Base-by-base conservation (phyloP, 768 basidiomycete species). In the Mycena maculata region DNA sequence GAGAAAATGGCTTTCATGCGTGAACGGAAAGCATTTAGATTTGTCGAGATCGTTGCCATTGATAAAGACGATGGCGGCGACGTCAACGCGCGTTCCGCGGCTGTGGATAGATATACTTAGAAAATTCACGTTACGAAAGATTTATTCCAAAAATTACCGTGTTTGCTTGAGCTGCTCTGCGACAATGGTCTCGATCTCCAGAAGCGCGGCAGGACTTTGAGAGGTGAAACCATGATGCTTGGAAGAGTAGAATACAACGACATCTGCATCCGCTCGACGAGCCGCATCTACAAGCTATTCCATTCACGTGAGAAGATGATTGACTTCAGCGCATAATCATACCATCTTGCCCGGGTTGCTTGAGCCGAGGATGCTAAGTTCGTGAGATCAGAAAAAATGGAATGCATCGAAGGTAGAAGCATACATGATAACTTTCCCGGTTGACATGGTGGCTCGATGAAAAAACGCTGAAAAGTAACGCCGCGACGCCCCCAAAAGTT, bases 221-320 rank as follows among this genome's bases (percentile, higher is more conserved):
- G 23, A 49, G 28, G 48, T 49, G 18, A 44, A 44, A 18, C 42
- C 42, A 18, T 44, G 18, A 44, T 44, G 7, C 42, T 44, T 30
- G 48, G 48, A 30, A 30, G 48, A 49, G 48, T 49, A 49, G 15
- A 49, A 23, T 49, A 9, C 27, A 49, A 49, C 48, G 28, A 49
- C 48, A 49, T 30, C 22, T 23, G 48, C 48, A 49, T 49, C 28
- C 23, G 48, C 28, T 49, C 48, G 48, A 49, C 48, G 48, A 49
- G 48, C 41, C 44, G 22, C 57, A 25, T 59, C 44, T 38, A n/a
- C 57, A 59, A 42, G 45, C 44, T 59, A 48, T 48, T 41, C n/a
- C 57, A 45, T 44, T 58, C n/a, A 30, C 31, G n/a, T 58, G 41
- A 58, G 41, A 31, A 57, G 18, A 27, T n/a, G 42, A 33, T 20